Evolutionary conservation across 2,329 filamentous ascomycete genomes (phyloP).

Genomic region (Cercospora sojina): DNA sequence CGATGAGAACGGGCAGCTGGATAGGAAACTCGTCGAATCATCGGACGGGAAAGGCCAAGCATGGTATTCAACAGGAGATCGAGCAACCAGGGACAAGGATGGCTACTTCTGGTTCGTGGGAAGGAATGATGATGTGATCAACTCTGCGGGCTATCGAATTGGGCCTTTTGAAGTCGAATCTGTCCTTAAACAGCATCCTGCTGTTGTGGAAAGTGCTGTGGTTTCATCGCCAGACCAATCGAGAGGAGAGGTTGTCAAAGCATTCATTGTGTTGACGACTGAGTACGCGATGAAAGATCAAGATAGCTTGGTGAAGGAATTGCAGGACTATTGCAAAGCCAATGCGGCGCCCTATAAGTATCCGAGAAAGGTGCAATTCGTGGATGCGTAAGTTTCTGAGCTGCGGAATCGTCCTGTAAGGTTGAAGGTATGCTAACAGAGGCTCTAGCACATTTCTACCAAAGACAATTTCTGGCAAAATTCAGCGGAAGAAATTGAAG

Average conservation of each 20-base stretch:
- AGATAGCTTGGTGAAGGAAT: conserved; percentile 34
- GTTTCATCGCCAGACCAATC: conserved; percentile 42
- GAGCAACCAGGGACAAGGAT: conserved; percentile 90
- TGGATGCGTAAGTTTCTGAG: conserved; percentile 27
- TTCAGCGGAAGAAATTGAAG: conserved; percentile 41
- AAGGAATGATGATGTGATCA: conserved; percentile 76
- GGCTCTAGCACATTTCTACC: conserved; percentile 37
- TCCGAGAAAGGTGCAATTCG: conserved; percentile 43
- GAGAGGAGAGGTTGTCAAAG: conserved; percentile 45
- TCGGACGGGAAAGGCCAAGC: conserved; percentile 5
- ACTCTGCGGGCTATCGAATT: conserved; percentile 43
- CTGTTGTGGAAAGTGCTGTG: conserved; percentile 44
- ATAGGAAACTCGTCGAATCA: conserved; percentile 22
- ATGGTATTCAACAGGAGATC: conserved; percentile 49
- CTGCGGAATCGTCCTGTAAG: neutral
- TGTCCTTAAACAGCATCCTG: conserved; percentile 43
- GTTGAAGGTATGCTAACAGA: neutral
- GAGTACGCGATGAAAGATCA: conserved; percentile 25
- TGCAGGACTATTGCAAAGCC: conserved; percentile 45
- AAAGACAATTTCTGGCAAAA: conserved; percentile 42
- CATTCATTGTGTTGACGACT: conserved; percentile 42
- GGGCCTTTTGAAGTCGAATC: conserved; percentile 47
- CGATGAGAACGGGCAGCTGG: conserved; percentile 28
- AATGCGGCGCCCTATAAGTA: conserved; percentile 47
- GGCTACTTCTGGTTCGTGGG: conserved; percentile 99